A percentile compares a stretch with the other conserved stretches of the same genome.
These are phyloP conservation scores for Debaryomyces singareniensis DNA, from an alignment of 1,139 yeast genomes.

Conservation along the genomic window DNA sequence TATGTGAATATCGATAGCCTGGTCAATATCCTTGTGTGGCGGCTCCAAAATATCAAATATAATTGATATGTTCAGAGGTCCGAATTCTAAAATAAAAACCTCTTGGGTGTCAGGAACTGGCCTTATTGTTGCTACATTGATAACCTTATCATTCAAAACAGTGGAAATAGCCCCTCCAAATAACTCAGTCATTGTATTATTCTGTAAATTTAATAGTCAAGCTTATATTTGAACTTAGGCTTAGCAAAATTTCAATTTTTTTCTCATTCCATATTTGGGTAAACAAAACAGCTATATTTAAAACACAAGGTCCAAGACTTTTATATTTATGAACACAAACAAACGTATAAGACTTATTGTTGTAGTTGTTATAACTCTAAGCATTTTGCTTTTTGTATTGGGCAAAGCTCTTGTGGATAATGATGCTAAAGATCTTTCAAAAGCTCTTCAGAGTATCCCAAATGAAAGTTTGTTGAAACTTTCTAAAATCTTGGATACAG, in stretches of 20 bases:
- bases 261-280: no score
- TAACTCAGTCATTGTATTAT: no score
- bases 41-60: constrained; percentile 68
- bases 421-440: constrained; percentile 24
- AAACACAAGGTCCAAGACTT: no score
- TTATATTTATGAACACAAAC: no score
- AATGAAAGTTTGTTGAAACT: constrained; percentile 32
- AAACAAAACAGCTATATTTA: no score
- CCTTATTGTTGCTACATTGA: constrained; percentile 69
- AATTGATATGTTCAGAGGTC: constrained; percentile 48
- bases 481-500: constrained; percentile 26
- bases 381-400: no score
- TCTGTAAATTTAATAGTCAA: no score
- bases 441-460: constrained; percentile 28
- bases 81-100: constrained; percentile 51
- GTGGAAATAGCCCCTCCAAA: constrained; percentile 79
- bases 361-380: no score
- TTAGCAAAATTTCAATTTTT: no score
- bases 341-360: no score
- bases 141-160: constrained; percentile 45
- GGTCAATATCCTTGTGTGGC: constrained; percentile 19
- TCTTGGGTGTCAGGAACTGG: constrained; percentile 89
- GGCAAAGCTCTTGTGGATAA: no score
- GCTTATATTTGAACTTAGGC: no score
- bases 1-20: constrained; percentile 35